Conservation (phyloP, 2,329 filamentous ascomycete species). For the Cladosporium austrohemisphaericum region DNA sequence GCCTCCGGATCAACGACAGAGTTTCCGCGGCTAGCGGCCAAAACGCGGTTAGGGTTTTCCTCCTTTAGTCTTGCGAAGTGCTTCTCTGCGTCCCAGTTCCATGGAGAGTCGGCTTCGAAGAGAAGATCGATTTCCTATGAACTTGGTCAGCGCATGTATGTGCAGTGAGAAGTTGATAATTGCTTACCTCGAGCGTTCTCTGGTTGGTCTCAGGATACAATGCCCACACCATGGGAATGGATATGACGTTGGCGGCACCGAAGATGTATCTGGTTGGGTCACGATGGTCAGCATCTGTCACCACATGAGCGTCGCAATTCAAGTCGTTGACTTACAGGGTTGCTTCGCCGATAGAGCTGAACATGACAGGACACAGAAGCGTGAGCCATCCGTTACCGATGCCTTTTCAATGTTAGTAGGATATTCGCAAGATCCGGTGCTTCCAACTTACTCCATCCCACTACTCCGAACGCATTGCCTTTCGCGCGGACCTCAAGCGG, state of each 20-base stretch:
- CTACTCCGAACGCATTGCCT: conserved; percentile 18
- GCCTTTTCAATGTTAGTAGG: not conserved
- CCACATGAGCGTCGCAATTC: not conserved
- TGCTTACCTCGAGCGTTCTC: conserved; percentile 57
- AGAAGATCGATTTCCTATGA: conserved; percentile 66
- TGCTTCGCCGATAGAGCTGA: conserved; percentile 39
- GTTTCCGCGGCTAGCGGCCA: conserved; percentile 28
- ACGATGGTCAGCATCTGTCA: not conserved
- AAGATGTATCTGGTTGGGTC: conserved; percentile 57
- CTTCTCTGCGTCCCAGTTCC: conserved; percentile 67
- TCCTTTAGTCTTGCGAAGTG: conserved; percentile 61
- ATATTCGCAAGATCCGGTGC: not conserved
- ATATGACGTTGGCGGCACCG: conserved; percentile 61
- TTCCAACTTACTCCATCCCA: conserved; percentile 12
- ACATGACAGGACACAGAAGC: conserved; percentile 50
- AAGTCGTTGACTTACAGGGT: not conserved
- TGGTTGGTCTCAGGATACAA: conserved; percentile 70
- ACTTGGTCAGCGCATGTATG: not conserved
- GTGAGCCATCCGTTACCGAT: conserved; percentile 29
- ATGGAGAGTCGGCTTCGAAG: conserved; percentile 63
- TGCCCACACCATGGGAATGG: conserved; percentile 68
- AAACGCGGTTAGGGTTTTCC: conserved; percentile 48
- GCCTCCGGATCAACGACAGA: conserved; percentile 26
- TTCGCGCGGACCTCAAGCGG: conserved; percentile 34
- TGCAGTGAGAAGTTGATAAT: too few relatives aligned